A percentile compares a stretch with the other conserved stretches of the same genome.
These are phyloP conservation scores for Phytopythium kandeliae DNA, from an alignment of 352 stramenopile species.

Conservation along the genomic window DNA sequence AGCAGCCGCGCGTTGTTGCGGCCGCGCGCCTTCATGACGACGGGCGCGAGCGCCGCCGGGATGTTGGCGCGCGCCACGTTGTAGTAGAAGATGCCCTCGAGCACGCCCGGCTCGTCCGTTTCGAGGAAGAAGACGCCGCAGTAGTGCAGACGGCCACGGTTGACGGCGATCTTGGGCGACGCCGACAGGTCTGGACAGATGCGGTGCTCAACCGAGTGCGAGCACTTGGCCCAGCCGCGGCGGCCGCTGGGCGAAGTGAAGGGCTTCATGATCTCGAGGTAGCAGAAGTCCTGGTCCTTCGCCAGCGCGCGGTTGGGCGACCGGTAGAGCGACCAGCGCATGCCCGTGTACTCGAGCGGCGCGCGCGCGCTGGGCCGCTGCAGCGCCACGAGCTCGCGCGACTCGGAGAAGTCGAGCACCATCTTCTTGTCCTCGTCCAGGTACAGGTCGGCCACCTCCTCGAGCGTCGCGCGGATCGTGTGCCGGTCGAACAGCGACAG, in stretches of 20 bases:
- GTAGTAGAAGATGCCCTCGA: conserved; percentile 63
- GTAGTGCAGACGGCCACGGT: conserved; percentile 50
- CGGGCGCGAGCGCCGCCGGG: conserved; percentile 33
- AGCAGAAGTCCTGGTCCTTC: conserved; percentile 70
- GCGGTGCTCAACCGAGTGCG: conserved; percentile 61
- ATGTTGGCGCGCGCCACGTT: conserved; percentile 37
- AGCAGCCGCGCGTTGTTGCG: conserved; percentile 58
- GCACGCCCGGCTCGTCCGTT: conserved; percentile 34
- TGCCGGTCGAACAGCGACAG: conserved; percentile 50
- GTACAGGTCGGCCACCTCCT: conserved; percentile 62
- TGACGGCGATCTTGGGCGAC: conserved; percentile 21
- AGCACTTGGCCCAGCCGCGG: conserved; percentile 63
- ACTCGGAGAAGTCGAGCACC: conserved; percentile 72
- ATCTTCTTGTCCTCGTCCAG: conserved; percentile 58
- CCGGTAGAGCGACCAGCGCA: conserved; percentile 69
- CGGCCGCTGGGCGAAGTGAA: conserved; percentile 46
- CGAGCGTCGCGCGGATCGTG: conserved; percentile 54
- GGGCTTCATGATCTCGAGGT: conserved; percentile 66
- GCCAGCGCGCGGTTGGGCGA: conserved; percentile 47
- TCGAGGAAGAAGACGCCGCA: conserved; percentile 70
- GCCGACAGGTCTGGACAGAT: conserved; percentile 48
- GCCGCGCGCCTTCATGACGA: conserved; percentile 48
- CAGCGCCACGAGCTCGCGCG: conserved; percentile 43
- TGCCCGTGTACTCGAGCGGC: conserved; percentile 47
- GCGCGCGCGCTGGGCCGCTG: conserved; percentile 22